Evolutionary conservation across 257 asterid genomes (phyloP).

Genomic region (Penstemon barbatus): DNA sequence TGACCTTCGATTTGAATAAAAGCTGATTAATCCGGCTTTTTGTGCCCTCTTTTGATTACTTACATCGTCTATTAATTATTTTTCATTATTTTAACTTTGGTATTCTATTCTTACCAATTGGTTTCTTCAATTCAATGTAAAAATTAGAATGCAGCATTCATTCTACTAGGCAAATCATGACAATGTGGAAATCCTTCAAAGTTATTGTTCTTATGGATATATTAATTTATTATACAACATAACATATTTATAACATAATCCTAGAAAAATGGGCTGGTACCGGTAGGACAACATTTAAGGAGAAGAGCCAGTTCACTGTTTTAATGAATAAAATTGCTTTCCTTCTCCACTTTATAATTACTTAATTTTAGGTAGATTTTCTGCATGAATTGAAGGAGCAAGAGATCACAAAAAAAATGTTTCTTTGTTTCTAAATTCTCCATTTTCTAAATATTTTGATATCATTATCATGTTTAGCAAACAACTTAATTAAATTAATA

Average conservation of each 20-base stretch:
- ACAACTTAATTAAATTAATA: too few relatives aligned
- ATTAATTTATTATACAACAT: background rate
- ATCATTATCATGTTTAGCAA: too few relatives aligned
- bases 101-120: background rate
- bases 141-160: too few relatives aligned
- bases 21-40: constrained; percentile 29
- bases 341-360: background rate
- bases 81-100: background rate
- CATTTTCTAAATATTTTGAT: too few relatives aligned
- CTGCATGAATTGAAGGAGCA: too few relatives aligned
- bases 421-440: too few relatives aligned
- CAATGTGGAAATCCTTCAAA: background rate
- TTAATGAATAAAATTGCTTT: background rate
- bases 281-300: background rate
- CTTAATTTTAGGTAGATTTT: background rate
- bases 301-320: background rate
- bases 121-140: too few relatives aligned
- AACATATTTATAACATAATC: background rate
- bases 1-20: constrained; percentile 34
- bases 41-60: background rate
- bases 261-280: background rate
- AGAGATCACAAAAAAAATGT: too few relatives aligned
- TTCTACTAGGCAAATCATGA: background rate
- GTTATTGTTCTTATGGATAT: background rate
- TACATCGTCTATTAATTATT: background rate